Base-by-base conservation (phyloP, 208 protist species). In the Balamuthia mandrillaris region DNA sequence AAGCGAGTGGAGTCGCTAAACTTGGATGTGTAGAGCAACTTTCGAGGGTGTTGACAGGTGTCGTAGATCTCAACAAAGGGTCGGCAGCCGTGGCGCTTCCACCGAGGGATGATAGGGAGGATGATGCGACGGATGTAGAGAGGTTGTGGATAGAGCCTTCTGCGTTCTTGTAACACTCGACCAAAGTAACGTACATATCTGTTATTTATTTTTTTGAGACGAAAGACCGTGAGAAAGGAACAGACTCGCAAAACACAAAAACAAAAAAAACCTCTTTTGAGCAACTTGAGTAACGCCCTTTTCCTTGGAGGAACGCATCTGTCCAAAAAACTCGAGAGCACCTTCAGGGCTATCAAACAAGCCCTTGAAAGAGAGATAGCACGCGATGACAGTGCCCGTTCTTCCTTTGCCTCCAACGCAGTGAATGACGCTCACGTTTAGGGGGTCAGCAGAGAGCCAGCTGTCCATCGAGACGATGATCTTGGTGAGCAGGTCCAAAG, bases 261-360 rank as follows among this genome's bases (percentile, higher is more conserved):
- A 14, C 16, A 87, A 49, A 31, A 61, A 24, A 14, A 29, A 87
- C 84, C 84, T 37, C 18, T 70, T 82, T 47, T 90, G 88, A 14
- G 88, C 88, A 14, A 85, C 81, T 81, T 91, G 88, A 0, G 85
- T 87, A n/a, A 91, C 88, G 65, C 88, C 88, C 24, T 81, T 70
- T 21, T 87, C 47, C 4, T 74, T 87, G 21, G 74, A 51, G 44
- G 81, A 87, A 29, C 88, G 51, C n/a, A 75, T 51, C 9, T 65
- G 39, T 9, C 85, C 88, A 86, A 91, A 91, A 47, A 86, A 81
- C 7, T 58, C 16, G 24, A 86, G 35, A 2, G 85, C 45, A 2
- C 78, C 54, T 1, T 86, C 65, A 31, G 86, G 85, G 16, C 47
- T 54, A n/a, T 45, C 44, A 68, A 87, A 91, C n/a, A 81, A 29